Conservation (phyloP, 768 basidiomycete genomes). For the Lyophyllum shimeji region DNA sequence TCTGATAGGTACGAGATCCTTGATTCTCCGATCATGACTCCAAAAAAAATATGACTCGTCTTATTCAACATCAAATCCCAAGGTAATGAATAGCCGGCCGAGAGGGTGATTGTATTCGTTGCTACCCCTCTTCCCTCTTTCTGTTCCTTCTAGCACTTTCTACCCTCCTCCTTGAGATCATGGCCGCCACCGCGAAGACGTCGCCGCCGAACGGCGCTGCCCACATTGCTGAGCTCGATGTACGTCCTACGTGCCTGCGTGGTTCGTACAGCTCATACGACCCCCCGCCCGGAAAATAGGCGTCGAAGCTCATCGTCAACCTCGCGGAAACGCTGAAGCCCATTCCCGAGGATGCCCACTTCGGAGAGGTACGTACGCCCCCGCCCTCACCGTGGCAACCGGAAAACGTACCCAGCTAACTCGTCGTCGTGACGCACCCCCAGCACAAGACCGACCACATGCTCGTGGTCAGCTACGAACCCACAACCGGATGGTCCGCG, state of each 20-base stretch:
- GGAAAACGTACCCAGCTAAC: neutral
- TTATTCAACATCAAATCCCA: no score
- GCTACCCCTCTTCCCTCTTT: no score
- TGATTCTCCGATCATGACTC: no score
- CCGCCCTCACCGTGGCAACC: no score
- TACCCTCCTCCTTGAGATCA: neutral
- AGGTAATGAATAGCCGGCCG: no score
- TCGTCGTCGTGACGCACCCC: neutral
- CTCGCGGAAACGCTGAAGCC: constrained; percentile 48
- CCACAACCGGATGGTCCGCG: constrained; percentile 62
- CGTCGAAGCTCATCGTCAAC: constrained; percentile 51
- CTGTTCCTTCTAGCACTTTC: neutral
- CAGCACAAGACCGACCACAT: constrained; percentile 79
- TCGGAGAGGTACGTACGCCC: constrained; percentile 50
- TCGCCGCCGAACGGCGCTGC: neutral
- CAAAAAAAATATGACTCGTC: no score
- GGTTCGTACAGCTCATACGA: neutral
- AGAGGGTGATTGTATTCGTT: no score
- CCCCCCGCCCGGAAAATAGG: constrained; percentile 33
- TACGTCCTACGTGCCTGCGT: constrained; percentile 3
- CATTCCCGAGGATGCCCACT: constrained; percentile 50
- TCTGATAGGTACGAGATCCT: no score
- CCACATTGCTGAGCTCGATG: constrained; percentile 12
- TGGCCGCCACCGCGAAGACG: constrained; percentile 15
- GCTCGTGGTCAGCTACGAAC: constrained; percentile 65